Conservation (phyloP, 192 early-diverging fungal species). For the Mortierella claussenii region DNA sequence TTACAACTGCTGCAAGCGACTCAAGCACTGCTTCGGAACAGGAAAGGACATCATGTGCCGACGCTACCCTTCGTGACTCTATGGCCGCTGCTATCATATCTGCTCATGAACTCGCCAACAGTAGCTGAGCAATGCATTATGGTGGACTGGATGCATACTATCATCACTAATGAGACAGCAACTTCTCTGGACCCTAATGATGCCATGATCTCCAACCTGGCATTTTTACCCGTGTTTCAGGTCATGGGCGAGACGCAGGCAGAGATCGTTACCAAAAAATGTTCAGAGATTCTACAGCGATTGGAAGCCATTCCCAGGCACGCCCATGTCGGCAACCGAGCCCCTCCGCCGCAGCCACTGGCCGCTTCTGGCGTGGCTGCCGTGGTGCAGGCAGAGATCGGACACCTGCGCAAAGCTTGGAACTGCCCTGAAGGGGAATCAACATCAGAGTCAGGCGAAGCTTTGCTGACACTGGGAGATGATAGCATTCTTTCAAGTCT, state of each 20-base stretch:
- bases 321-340: neutral
- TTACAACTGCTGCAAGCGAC: conserved; percentile 17
- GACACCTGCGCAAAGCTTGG: conserved; percentile 20
- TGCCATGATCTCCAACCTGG: conserved; percentile 47
- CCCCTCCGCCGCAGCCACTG: neutral
- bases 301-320: conserved; percentile 35
- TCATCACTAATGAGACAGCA: conserved; percentile 4
- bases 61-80: conserved; percentile 34
- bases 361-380: conserved; percentile 15
- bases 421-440: neutral
- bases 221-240: conserved; percentile 64
- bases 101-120: conserved; percentile 58
- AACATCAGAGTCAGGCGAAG: neutral
- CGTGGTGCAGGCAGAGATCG: conserved; percentile 33
- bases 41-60: conserved; percentile 23
- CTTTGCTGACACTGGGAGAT: conserved; percentile 7
- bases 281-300: conserved; percentile 39
- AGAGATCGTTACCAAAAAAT: conserved; percentile 28
- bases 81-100: conserved; percentile 56
- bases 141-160: conserved; percentile 43
- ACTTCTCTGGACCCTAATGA: neutral
- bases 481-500: conserved; percentile 37
- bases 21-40: conserved; percentile 14
- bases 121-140: conserved; percentile 56
- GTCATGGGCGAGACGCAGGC: conserved; percentile 54